Evolutionary conservation across 1,284 basidiomycete species (phyloP), one percentile per base, ranked within the genome.

Genomic region (Sanghuangporus baumii): DNA sequence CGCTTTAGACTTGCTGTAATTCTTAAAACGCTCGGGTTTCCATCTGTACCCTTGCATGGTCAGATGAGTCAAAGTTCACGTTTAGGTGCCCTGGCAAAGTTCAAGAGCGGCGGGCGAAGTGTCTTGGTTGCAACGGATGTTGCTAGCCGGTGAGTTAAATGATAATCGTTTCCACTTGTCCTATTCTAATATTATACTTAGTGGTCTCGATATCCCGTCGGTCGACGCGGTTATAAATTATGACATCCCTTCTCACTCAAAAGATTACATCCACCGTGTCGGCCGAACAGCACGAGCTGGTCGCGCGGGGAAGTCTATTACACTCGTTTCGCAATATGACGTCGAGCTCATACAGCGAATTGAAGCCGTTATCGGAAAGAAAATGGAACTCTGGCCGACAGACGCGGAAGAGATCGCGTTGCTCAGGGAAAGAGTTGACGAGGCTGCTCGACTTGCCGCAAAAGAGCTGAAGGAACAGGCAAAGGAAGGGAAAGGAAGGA

Each of bases 221-320:
- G 97, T 99, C 31, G 97, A 99, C 72, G 79, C 96, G 46, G 96
- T 99, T 59, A 93, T 99, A 76, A 99, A 99, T 76, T 99, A 94
- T 74, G 96, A 99, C 74, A 92, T 98, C 66, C 97, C 97, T 0
- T 94, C 94, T 6, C 94, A 99, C 74, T 98, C 96, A 34, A 99
- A 99, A 79, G 97, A 99, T 75, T 99, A 99, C 74, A 98, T 99
- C 62, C 97, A 99, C 74, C 88, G 97, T 62, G 97, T 99, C 18
- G 97, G 97, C 40, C 87, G 97, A 66, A 99, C 97, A 37, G 97
- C 97, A 2, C 89, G 97, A 73, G 97, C 97, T 0, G 97, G 97
- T 14, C 86, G 97, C 48, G 87, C 93, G 1, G 97, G 97, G 48
- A 98, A 98, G 76, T 90, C 93, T 0, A 92, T 99, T 68, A 98